Evolutionary conservation across 2,329 filamentous ascomycete genomes (phyloP), one percentile per base, ranked within the genome.

Genomic region (Paecilomyces dactylethromorphus): DNA sequence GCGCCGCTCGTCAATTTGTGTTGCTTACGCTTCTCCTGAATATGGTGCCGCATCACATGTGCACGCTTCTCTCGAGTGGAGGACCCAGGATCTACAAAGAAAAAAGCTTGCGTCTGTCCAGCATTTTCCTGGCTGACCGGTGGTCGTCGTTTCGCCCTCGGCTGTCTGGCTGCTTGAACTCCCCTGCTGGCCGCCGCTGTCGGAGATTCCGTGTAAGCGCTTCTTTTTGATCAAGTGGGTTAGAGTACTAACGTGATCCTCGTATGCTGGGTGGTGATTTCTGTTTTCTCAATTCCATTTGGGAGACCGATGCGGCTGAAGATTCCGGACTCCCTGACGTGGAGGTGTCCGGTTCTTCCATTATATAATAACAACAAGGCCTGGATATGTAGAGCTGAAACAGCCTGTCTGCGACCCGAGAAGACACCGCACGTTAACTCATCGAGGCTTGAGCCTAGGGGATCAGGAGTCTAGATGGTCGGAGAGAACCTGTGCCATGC

Each of bases 1-100:
- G 55, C 54, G 22, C 63, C 59, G 32, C 31, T 61, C 2, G 68
- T 65, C 54, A 65, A 57, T 60, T 69, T 71, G 53, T 64, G 70
- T 57, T 71, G 71, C 58, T 66, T 72, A 49, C 67, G 66, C 62
- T 76, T 77, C 60, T 76, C 68, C 55, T 76, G 72, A n/a, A 77
- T 74, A 65, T 77, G 75, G 57, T 77, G 73, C 35, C 73, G 73
- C 75, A 77, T 77, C 21, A 77, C 75, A 69, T 77, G 74, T 6
- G 75, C 74, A 31, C 75, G 73, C 56, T 77, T 77, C 57, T 75
- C 75, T 32, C 72, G 71, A 18, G 71, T 76, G 3, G 74, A 76
- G 3, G 75, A 75, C 56, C 68, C 70, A 7, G 68, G 69, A 55
- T 77, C 70, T 53, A 77, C 74, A 63, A 77, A 77, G 59, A 74